phyloP scores from a whole-genome alignment of 805 yeast genomes.

The Novakomyces olei region DNA sequence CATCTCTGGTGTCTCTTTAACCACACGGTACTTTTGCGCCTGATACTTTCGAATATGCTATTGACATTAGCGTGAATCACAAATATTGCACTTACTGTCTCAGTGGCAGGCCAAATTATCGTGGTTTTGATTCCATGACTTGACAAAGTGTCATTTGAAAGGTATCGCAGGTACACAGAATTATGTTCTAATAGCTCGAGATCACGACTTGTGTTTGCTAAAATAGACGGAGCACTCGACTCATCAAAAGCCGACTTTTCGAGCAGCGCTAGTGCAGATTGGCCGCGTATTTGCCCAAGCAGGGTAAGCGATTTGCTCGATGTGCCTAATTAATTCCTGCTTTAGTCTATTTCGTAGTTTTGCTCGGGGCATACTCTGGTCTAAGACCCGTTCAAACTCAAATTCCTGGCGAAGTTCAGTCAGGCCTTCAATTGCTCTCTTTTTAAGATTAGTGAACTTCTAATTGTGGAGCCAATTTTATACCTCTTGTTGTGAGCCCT shows the following conservation, averaged over 20 bases:
- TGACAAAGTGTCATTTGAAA: constrained; percentile 22
- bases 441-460: too few species aligned
- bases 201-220: constrained; percentile 6
- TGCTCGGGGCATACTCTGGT: too few species aligned
- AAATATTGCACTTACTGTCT: constrained; percentile 13
- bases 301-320: constrained; percentile 43
- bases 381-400: neutral
- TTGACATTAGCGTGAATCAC: neutral
- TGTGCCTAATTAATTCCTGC: too few species aligned
- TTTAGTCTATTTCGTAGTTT: too few species aligned
- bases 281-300: constrained; percentile 39
- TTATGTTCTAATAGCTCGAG: constrained; percentile 33
- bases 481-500: too few species aligned
- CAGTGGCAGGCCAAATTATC: constrained; percentile 74
- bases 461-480: too few species aligned
- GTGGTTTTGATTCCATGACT: constrained; percentile 49
- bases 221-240: constrained; percentile 7
- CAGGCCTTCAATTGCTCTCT: too few species aligned
- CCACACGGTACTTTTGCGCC: constrained; percentile 34
- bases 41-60: constrained; percentile 57
- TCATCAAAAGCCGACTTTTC: constrained; percentile 46
- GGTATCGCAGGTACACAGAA: constrained; percentile 73
- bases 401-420: constrained; percentile 1
- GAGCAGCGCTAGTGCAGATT: constrained; percentile 45
- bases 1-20: constrained; percentile 62